A percentile compares a stretch with the other conserved stretches of the same genome.
These are phyloP conservation scores for Pythium sp. DNA, from an alignment of 352 stramenopile species.

Conservation along the genomic window DNA sequence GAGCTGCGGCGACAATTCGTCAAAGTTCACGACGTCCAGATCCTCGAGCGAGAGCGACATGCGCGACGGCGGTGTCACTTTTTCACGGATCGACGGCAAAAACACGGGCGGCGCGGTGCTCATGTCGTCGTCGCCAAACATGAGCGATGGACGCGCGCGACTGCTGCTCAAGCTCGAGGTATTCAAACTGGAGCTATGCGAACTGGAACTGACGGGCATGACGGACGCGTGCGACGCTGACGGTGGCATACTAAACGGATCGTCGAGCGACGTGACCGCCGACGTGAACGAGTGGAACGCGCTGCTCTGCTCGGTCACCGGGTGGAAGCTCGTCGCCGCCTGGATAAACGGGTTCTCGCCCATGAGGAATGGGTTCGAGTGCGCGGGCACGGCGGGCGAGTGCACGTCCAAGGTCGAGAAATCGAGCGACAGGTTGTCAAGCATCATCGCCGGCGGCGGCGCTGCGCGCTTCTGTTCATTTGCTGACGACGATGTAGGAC, in stretches of 20 bases:
- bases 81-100: constrained; percentile 69
- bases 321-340: constrained; percentile 29
- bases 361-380: constrained; percentile 46
- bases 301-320: constrained; percentile 21
- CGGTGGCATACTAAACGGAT: constrained; percentile 11
- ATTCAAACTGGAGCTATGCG: background rate
- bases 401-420: constrained; percentile 55
- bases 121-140: constrained; percentile 61
- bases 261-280: constrained; percentile 25
- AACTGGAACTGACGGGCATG: background rate
- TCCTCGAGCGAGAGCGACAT: constrained; percentile 65
- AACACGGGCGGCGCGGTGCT: constrained; percentile 41
- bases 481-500: constrained; percentile 20
- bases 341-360: constrained; percentile 43
- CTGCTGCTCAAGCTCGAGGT: constrained; percentile 4
- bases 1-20: constrained; percentile 41
- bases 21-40: constrained; percentile 32
- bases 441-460: constrained; percentile 1
- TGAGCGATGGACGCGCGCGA: constrained; percentile 42
- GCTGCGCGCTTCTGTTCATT: background rate
- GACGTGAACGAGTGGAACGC: constrained; percentile 14
- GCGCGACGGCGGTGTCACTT: constrained; percentile 48
- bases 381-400: constrained; percentile 27
- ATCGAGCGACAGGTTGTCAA: constrained; percentile 55
- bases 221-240: background rate